Evolutionary conservation across 1,284 basidiomycete species (phyloP).

Genomic region (Cutaneotrichosporon spelunceum): DNA sequence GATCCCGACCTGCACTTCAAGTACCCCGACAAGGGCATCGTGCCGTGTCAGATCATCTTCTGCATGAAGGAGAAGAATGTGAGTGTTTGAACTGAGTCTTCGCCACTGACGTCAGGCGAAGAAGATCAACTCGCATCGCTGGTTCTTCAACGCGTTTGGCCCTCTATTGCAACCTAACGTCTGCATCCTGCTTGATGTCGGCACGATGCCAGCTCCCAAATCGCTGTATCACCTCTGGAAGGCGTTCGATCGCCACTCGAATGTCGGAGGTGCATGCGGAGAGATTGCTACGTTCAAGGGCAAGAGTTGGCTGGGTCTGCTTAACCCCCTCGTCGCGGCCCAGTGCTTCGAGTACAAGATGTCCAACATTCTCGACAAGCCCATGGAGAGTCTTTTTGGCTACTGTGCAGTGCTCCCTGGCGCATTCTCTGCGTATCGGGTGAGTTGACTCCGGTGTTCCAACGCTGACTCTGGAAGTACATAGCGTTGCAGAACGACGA

Average conservation of each 20-base stretch:
- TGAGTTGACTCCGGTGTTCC: constrained; percentile 20
- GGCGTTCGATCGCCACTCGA: constrained; percentile 84
- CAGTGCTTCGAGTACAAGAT: constrained; percentile 91
- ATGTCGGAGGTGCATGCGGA: constrained; percentile 89
- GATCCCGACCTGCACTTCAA: constrained; percentile 87
- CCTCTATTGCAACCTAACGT: constrained; percentile 59
- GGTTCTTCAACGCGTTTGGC: constrained; percentile 90
- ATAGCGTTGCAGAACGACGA: constrained; percentile 70
- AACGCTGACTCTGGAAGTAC: constrained; percentile 28
- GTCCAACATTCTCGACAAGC: constrained; percentile 90
- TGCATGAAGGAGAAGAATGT: constrained; percentile 79
- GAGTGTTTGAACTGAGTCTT: constrained; percentile 54
- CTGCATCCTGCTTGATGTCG: constrained; percentile 72
- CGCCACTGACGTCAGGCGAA: constrained; percentile 58
- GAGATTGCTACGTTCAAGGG: constrained; percentile 93
- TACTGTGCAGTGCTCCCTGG: constrained; percentile 78
- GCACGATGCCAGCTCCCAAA: constrained; percentile 78
- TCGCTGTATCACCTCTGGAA: constrained; percentile 90
- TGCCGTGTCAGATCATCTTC: constrained; percentile 88
- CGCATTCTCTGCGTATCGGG: constrained; percentile 83
- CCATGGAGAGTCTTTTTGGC: constrained; percentile 87
- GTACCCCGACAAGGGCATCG: constrained; percentile 88
- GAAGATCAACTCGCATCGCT: constrained; percentile 93
- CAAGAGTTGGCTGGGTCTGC: constrained; percentile 70
- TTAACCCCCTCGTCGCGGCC: constrained; percentile 88